Evolutionary conservation across 345 rosid genomes (phyloP).

Genomic region (Bruguiera gymnorhiza): DNA sequence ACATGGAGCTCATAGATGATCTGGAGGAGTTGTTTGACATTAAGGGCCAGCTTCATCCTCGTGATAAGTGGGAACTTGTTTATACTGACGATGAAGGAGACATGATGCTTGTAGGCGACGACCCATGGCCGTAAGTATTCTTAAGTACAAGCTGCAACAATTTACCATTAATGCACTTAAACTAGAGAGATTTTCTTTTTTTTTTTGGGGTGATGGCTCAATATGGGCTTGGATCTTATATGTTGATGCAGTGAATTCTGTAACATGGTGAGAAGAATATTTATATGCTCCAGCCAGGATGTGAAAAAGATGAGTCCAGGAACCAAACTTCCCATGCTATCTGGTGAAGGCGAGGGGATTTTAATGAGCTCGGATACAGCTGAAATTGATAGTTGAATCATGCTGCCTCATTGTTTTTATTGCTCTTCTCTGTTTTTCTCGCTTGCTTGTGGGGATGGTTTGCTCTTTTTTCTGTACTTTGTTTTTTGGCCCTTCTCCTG

Average conservation of each 20-base stretch:
- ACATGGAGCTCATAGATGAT: conserved; percentile 26
- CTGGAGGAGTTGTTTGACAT: conserved; percentile 30
- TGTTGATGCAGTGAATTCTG: conserved; percentile 24
- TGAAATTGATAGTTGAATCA: conserved; percentile 33
- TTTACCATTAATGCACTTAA: not conserved
- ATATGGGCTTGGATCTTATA: not conserved
- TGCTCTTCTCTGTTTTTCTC: conserved; percentile 4
- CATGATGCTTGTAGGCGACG: conserved; percentile 38
- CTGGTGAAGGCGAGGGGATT: conserved; percentile 17
- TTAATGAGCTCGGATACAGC: conserved; percentile 49
- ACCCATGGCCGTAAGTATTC: conserved; percentile 34
- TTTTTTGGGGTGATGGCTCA: not conserved
- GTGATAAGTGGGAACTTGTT: conserved; percentile 33
- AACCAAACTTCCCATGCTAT: conserved; percentile 21
- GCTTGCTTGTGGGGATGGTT: conserved; percentile 13
- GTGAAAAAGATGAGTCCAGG: conserved; percentile 33
- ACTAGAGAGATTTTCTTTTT: too few relatives aligned
- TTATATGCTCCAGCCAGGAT: conserved; percentile 28
- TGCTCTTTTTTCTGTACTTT: conserved; percentile 2
- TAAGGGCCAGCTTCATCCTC: conserved; percentile 24
- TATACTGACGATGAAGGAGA: conserved; percentile 37
- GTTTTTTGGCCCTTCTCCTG: not conserved
- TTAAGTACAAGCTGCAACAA: not conserved
- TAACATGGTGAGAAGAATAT: conserved; percentile 31
- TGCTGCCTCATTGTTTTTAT: not conserved